Conservation (phyloP, 2,329 filamentous ascomycete genomes). For the Fusarium sp. region DNA sequence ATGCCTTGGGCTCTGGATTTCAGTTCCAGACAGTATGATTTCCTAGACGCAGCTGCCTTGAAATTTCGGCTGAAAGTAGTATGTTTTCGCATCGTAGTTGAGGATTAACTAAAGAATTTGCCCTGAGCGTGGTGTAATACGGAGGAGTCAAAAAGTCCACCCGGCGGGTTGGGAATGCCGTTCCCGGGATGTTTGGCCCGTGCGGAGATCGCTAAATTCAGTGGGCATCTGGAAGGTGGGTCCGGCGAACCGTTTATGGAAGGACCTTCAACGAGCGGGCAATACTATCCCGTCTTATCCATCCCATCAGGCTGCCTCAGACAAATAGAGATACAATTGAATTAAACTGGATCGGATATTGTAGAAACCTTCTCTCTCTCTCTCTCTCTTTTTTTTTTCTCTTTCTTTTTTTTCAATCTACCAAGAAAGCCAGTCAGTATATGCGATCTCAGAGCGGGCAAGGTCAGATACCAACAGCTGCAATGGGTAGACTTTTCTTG, state of each 20-base stretch:
- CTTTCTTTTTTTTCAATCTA: too few relatives aligned
- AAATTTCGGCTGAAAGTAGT: background rate
- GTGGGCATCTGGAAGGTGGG: background rate
- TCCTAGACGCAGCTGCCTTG: background rate
- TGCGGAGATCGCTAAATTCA: background rate
- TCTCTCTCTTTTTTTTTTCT: too few relatives aligned
- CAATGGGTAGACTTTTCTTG: background rate
- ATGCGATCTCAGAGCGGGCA: background rate
- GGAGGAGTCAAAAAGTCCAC: background rate
- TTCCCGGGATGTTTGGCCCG: conserved; percentile 12
- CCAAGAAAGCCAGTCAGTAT: background rate
- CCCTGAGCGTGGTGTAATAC: background rate
- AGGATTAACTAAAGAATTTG: background rate
- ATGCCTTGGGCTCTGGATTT: background rate
- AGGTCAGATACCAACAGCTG: background rate
- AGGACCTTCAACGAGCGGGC: conserved; percentile 6
- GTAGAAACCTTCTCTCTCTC: too few relatives aligned
- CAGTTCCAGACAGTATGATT: background rate
- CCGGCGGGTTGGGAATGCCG: conserved; percentile 2
- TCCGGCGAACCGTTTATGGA: conserved; percentile 18
- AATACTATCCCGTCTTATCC: background rate
- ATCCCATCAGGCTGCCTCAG: background rate
- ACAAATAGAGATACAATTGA: background rate
- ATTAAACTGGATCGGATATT: background rate
- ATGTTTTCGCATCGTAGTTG: background rate